Evolutionary conservation across 495 filamentous ascomycete genomes (phyloP).

Genomic region (Xylaria scruposa): DNA sequence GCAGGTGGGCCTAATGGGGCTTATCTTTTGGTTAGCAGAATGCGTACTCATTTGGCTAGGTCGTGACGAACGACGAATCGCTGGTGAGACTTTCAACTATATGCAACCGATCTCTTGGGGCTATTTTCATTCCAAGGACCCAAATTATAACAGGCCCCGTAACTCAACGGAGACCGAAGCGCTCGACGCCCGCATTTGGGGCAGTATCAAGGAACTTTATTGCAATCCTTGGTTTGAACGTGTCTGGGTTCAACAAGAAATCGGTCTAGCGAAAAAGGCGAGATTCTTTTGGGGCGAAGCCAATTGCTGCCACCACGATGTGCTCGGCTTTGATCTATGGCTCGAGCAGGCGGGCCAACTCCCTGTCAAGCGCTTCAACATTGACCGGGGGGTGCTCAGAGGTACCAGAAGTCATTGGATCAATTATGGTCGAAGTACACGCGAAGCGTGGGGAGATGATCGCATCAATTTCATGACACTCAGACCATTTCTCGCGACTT

Average conservation of each 20-base stretch:
- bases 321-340: slow-evolving; percentile 3
- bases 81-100: not conserved
- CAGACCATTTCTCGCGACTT: not conserved
- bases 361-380: not conserved
- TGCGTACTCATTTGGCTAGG: not conserved
- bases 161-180: not conserved
- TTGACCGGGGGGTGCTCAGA: not conserved
- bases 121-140: slow-evolving; percentile 1
- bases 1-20: not conserved
- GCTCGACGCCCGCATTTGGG: not conserved
- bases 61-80: not conserved
- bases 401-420: slow-evolving; percentile 3
- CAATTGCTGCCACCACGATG: not conserved
- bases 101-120: not conserved
- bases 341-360: not conserved
- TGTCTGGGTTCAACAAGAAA: not conserved
- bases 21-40: not conserved
- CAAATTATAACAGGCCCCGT: not conserved
- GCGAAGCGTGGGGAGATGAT: not conserved
- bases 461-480: not conserved
- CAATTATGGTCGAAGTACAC: not conserved
- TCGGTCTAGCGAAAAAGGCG: not conserved
- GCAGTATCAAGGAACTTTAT: not conserved
- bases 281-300: slow-evolving; percentile 2
- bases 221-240: not conserved